Conservation (phyloP, 768 basidiomycete species). For the Cyclocybe aegerita region DNA sequence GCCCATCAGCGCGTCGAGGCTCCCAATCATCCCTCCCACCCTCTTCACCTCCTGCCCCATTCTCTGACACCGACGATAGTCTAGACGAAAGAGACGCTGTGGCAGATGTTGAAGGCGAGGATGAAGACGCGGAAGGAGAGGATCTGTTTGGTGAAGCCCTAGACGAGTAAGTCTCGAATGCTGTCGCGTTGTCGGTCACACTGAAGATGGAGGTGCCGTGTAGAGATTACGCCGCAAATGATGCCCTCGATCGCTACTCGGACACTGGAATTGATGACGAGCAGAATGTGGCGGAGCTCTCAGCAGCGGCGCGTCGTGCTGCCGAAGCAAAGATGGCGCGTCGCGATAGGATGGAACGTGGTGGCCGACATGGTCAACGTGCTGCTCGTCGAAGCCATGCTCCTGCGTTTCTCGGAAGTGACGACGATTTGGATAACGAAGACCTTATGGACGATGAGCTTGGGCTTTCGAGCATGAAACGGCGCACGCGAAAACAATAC, state of each 20-base stretch:
- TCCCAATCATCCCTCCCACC: slow-evolving; percentile 81
- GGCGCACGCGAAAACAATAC: slow-evolving; percentile 85
- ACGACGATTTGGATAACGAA: slow-evolving; percentile 78
- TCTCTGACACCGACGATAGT: slow-evolving; percentile 86
- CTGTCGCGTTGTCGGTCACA: no score
- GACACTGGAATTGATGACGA: slow-evolving; percentile 86
- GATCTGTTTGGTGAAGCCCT: slow-evolving; percentile 87
- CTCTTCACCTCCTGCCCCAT: slow-evolving; percentile 79
- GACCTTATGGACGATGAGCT: slow-evolving; percentile 70
- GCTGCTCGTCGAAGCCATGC: slow-evolving; percentile 79
- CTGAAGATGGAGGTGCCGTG: background rate
- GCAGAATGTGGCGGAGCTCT: slow-evolving; percentile 63
- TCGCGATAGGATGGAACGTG: slow-evolving; percentile 75
- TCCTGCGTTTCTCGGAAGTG: slow-evolving; percentile 85
- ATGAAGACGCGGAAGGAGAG: slow-evolving; percentile 85
- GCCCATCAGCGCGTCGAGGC: slow-evolving; percentile 49
- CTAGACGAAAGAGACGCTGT: slow-evolving; percentile 70
- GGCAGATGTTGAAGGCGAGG: slow-evolving; percentile 62
- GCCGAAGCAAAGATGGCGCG: slow-evolving; percentile 88
- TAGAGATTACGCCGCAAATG: slow-evolving; percentile 87
- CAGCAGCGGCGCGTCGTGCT: slow-evolving; percentile 68
- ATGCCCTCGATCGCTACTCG: slow-evolving; percentile 83
- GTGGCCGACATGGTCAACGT: slow-evolving; percentile 66
- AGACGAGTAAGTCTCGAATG: slow-evolving; percentile 49
- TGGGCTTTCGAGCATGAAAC: slow-evolving; percentile 70